Base-by-base conservation (phyloP, 164 flowering plant species). In the Magnolia sinica region DNA sequence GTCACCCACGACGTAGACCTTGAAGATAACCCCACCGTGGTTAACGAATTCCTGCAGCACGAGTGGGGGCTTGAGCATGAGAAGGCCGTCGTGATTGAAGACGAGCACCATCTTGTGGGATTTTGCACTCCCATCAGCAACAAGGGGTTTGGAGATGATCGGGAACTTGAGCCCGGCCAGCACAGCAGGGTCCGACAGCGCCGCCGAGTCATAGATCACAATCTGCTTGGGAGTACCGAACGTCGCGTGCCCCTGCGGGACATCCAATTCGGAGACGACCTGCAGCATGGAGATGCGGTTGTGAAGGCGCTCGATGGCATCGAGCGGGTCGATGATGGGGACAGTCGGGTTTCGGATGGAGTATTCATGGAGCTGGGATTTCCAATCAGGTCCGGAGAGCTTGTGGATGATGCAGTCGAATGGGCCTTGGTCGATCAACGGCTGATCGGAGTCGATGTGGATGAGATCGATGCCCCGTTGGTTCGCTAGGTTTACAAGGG, bases 251-350 rank as follows among this genome's bases (percentile, higher is more conserved):
- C 1, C 16, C 16, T 10, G 18, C 16, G 61, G 18, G 61, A 55
- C 61, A 16, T 55, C 61, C 52, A 94, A 67, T 78, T 90, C 93
- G 29, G 89, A 82, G 7, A 92, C 95, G 7, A 87, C 94, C 78
- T 92, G 87, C 0, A 94, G 88, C 98, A 94, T 94, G 16, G 98
- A 88, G 73, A 92, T 87, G 61, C 98, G 81, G 77, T 92, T 91
- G 63, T 85, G 86, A 11, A 87, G 75, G 8, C 82, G 68, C 73
- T 85, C 84, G 27, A 87, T 82, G 0, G 84, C 79, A 1, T 74
- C 82, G 4, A 82, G 85, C 8, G 71, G 77, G 55, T 87, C 89
- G n/a, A 87, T 78, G 2, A 87, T 51, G 1, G 78, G 4, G 16
- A 77, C 84, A 45, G 66, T 71, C n/a, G 87, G 89, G 74, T 87